Evolutionary conservation across 768 basidiomycete species (phyloP).

Genomic region (Hemileccinum impolitum): DNA sequence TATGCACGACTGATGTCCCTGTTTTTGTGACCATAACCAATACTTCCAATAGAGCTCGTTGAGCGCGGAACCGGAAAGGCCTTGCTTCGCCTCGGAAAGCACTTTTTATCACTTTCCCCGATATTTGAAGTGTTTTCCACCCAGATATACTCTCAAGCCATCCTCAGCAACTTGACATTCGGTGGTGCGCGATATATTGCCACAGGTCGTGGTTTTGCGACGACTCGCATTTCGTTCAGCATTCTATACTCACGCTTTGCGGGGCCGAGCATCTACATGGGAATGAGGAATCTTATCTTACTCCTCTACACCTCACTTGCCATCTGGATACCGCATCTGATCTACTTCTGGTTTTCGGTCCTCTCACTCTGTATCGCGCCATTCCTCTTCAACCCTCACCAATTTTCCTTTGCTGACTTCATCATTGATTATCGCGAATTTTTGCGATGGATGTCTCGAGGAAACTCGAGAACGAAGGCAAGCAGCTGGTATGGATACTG

Average conservation of each 20-base stretch:
- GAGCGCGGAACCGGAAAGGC: conserved; percentile 97
- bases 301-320: conserved; percentile 89
- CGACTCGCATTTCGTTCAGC: conserved; percentile 91
- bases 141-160: conserved; percentile 96
- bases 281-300: conserved; percentile 88
- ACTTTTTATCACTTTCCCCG: conserved; percentile 95
- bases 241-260: conserved; percentile 99
- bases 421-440: conserved; percentile 99
- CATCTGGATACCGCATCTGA: conserved; percentile 90
- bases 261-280: conserved; percentile 99
- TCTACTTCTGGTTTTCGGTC: conserved; percentile 99
- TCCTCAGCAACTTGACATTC: conserved; percentile 94
- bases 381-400: conserved; percentile 99
- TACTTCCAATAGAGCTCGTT: conserved; percentile 65
- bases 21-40: conserved; percentile 1
- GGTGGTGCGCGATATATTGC: conserved; percentile 99
- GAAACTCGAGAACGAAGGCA: conserved; percentile 93
- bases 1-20: conserved; percentile 31
- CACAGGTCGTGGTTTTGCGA: conserved; percentile 98
- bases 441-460: conserved; percentile 98
- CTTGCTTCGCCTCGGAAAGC: conserved; percentile 88
- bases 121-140: conserved; percentile 99
- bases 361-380: conserved; percentile 93
- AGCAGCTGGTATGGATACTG: conserved; percentile 99
- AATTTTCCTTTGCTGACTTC: conserved; percentile 96